Conservation (phyloP, 2,329 filamentous ascomycete species). For the Exophiala alcalophila region DNA sequence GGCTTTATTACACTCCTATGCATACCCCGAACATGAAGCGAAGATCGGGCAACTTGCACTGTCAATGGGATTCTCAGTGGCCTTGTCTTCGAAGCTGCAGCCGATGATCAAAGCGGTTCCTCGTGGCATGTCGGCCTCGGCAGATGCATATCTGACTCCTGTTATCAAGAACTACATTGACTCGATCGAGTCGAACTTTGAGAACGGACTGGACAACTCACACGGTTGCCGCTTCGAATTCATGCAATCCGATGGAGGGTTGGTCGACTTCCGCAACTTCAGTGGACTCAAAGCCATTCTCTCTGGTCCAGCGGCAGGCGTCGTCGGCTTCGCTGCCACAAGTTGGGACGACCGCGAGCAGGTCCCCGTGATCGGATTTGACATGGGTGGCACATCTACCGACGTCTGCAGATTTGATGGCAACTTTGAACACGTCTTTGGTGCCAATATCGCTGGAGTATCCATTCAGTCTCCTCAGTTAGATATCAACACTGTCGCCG, state of each 20-base stretch:
- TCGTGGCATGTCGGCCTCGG: constrained; percentile 73
- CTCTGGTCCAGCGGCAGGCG: constrained; percentile 87
- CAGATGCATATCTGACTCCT: constrained; percentile 75
- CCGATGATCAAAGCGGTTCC: constrained; percentile 80
- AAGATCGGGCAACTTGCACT: constrained; percentile 73
- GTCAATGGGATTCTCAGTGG: constrained; percentile 75
- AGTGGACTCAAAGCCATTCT: constrained; percentile 81
- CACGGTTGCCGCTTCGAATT: constrained; percentile 75
- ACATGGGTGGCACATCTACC: constrained; percentile 84
- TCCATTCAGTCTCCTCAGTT: constrained; percentile 81
- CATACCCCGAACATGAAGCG: constrained; percentile 80
- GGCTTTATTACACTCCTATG: constrained; percentile 73
- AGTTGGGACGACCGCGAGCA: constrained; percentile 74
- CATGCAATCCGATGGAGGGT: constrained; percentile 81
- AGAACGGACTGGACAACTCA: constrained; percentile 73
- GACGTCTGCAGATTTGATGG: constrained; percentile 80
- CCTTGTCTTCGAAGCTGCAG: constrained; percentile 75
- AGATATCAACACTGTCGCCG: constrained; percentile 66
- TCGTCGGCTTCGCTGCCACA: constrained; percentile 54
- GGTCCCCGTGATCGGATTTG: constrained; percentile 81
- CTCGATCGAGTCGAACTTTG: constrained; percentile 61
- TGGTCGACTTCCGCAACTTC: constrained; percentile 60
- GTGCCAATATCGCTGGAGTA: constrained; percentile 79
- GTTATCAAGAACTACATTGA: constrained; percentile 73
- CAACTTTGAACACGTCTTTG: constrained; percentile 80